Evolutionary conservation across 805 yeast species (phyloP), one percentile per base, ranked within the genome.

Genomic region (Ogataea ramenticola): DNA sequence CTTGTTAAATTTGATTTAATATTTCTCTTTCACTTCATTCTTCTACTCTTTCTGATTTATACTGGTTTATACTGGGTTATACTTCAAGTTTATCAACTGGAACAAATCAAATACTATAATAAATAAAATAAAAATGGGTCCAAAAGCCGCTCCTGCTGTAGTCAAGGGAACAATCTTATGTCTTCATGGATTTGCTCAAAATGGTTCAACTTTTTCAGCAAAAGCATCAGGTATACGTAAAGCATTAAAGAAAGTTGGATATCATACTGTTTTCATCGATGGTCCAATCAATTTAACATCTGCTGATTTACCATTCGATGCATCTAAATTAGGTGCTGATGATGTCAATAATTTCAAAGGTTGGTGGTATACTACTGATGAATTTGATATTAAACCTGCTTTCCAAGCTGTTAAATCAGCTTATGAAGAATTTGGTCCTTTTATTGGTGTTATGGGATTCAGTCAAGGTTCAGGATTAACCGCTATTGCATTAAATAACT

Each of bases 391-490:
- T 27, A 54, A 61, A 42, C 64, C 64, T 8, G 59, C 83, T 7
- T 68, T 80, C 2, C 70, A 69, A 16, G 76, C 82, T 10, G 61
- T 84, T n/a, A 64, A 55, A 60, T 16, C 55, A 66, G 40, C 76
- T 71, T 36, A 68, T 67, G 67, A 72, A 24, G 70, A 72, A 42
- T 77, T 86, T 38, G 88, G 87, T 1, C 97, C 97, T 1, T 86
- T 87, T 51, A 84, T 82, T 20, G 99, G 98, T 6, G 66, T 91
- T 19, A 65, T 93, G 37, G 98, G 97, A 1, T 91, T 91, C 60
- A 83, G 95, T 11, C 98, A 93, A 62, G 99, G 99, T 49, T 95
- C 97, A 7, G 95, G 93, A 1, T 66, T 91, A 31, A 82, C 87
- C 1, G 86, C 91, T 1, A 70, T 86, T 22, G 59, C 89, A 27